Base-by-base conservation (phyloP, 345 rosid genomes). In the Arabis hirsuta region DNA sequence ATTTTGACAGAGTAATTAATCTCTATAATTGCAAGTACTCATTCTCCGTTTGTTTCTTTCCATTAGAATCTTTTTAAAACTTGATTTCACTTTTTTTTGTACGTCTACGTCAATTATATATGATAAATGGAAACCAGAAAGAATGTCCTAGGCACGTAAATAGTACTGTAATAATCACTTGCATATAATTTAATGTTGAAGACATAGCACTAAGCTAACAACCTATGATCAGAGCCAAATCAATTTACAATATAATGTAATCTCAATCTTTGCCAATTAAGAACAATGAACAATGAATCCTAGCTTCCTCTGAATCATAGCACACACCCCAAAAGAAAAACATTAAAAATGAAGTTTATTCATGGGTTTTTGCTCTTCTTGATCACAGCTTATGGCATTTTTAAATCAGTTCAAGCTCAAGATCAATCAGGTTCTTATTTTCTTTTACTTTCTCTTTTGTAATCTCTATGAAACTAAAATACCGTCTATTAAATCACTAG, bases 361-460 rank as follows among this genome's bases (percentile, higher is more conserved):
- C 31, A 13, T 42, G 6, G 61, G 67, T 19, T 68, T 52, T 9
- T 61, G 16, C 48, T 52, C 9, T 32, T 69, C 7, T 42, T 61
- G 69, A 54, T 61, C 69, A 12, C 26, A 7, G 4, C 50, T n/a
- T 24, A 38, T 51, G 14, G 44, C 22, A 22, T 65, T 55, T 14
- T 45, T 4, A 14, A 4, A 22, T 38, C 36, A 54, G 51, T 68
- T 5, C 1, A 68, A 61, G 65, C 80, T 70, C 80, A 77, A 77
- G 12, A 34, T 31, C 76, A 71, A 71, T 14, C 76, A 71, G 72
- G 76, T 71, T 64, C 57, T 20, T 22, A 22, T 22, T 22, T 22
- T 22, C 24, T 22, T 22, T 22, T 22, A 22, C 2, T 22, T 22
- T 22, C 24, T 22, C 24, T 22, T 22, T 22, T 22, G 24, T 1